Evolutionary conservation across 371 early-diverging fungal species (phyloP).

Genomic region (Apophysomyces sp.): DNA sequence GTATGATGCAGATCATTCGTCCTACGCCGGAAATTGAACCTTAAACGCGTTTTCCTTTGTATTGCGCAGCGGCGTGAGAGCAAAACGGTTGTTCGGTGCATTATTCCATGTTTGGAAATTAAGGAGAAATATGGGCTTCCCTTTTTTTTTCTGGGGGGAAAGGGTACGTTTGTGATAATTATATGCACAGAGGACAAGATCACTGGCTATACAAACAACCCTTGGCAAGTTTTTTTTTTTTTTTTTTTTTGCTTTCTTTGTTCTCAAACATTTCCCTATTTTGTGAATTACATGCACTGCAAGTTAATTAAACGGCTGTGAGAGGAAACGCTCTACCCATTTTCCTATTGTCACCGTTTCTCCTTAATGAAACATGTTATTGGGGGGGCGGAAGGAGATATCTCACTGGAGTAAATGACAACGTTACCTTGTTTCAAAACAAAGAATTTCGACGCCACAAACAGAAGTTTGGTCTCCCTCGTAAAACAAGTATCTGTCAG

Average conservation of each 20-base stretch:
- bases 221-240: neutral
- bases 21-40: conserved; percentile 2
- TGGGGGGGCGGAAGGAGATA: neutral
- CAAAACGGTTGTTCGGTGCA: neutral
- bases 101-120: neutral
- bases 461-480: neutral
- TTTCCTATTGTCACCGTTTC: neutral
- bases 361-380: neutral
- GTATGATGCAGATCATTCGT: neutral
- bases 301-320: neutral
- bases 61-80: neutral
- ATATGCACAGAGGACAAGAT: neutral
- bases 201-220: neutral
- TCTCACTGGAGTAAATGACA: neutral
- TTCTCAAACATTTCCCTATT: neutral
- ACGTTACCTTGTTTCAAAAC: neutral
- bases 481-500: neutral
- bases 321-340: neutral
- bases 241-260: neutral
- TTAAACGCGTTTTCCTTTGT: neutral
- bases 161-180: neutral
- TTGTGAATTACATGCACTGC: neutral
- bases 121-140: neutral
- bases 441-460: neutral
- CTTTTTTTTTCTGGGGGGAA: no score